Conservation (phyloP, 345 rosid genomes). For the Syzygium jambos region DNA sequence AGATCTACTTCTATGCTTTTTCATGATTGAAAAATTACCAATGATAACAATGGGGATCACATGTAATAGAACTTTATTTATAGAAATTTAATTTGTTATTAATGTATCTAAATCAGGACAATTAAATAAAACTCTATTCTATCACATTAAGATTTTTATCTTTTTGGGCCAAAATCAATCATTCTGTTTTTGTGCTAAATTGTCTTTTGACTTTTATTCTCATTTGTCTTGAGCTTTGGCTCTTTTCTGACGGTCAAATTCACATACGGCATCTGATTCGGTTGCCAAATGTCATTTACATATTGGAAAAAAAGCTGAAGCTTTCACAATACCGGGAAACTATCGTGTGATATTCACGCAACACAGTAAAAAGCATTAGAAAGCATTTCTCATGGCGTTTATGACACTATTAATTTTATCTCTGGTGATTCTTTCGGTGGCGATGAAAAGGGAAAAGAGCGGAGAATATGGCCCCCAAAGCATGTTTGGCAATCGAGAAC, state of each 20-base stretch:
- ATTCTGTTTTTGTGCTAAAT: background rate
- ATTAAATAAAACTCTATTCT: too few species aligned
- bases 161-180: background rate
- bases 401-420: too few species aligned
- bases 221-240: background rate
- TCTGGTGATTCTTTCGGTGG: background rate
- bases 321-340: background rate
- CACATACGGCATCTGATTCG: background rate
- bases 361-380: background rate
- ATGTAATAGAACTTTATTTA: background rate
- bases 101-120: background rate
- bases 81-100: background rate
- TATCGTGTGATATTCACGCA: background rate
- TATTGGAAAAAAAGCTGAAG: too few species aligned
- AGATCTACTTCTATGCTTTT: background rate
- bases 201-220: too few species aligned
- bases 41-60: background rate
- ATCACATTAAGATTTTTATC: background rate
- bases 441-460: background rate
- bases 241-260: background rate
- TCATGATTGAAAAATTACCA: background rate
- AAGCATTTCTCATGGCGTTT: too few species aligned
- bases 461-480: background rate
- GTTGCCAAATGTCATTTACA: background rate
- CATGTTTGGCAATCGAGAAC: background rate